Conservation (phyloP, 768 basidiomycete species). For the Serendipita indica region DNA sequence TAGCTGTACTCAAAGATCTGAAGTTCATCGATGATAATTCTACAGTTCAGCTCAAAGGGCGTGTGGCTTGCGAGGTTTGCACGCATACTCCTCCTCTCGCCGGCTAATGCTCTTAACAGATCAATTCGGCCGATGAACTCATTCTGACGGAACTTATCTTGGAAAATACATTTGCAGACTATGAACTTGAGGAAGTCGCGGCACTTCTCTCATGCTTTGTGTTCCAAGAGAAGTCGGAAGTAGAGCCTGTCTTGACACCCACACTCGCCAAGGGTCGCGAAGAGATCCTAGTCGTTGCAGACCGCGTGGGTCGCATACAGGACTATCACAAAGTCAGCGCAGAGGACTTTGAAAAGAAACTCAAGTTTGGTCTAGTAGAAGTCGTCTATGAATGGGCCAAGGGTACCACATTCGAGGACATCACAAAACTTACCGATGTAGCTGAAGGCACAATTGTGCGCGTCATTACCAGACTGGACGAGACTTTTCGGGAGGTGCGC, state of each 20-base stretch:
- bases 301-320: constrained; percentile 68
- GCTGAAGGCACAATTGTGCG: constrained; percentile 95
- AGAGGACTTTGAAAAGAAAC: constrained; percentile 59
- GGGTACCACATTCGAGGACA: constrained; percentile 97
- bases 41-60: constrained; percentile 87
- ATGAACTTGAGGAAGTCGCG: constrained; percentile 91
- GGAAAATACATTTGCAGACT: constrained; percentile 81
- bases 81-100: background rate
- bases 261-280: constrained; percentile 70
- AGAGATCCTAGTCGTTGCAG: constrained; percentile 60
- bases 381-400: constrained; percentile 99
- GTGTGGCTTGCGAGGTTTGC: constrained; percentile 91
- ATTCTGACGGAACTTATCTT: constrained; percentile 92
- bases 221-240: constrained; percentile 95
- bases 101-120: constrained; percentile 34
- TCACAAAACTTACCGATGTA: constrained; percentile 82
- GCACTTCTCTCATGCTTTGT: constrained; percentile 92
- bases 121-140: constrained; percentile 96
- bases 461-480: constrained; percentile 88
- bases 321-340: constrained; percentile 61
- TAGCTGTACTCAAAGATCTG: constrained; percentile 78
- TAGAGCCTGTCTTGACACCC: constrained; percentile 66
- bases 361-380: constrained; percentile 86
- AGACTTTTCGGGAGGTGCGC: constrained; percentile 90
- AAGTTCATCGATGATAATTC: constrained; percentile 92